Evolutionary conservation across 108 stramenopile genomes (phyloP).

Genomic region (Craspedostauros australis): DNA sequence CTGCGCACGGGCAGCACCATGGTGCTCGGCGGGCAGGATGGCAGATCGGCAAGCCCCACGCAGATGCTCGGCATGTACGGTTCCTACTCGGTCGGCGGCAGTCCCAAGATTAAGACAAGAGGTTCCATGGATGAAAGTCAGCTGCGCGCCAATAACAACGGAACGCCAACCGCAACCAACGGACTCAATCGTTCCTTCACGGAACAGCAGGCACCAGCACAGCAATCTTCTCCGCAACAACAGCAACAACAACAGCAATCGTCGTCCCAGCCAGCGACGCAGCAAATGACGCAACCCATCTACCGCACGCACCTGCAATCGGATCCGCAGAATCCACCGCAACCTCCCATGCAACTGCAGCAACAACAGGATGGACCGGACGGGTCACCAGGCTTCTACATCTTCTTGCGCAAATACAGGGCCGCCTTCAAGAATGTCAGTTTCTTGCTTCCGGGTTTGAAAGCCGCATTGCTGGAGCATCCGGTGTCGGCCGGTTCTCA

Average conservation of each 20-base stretch:
- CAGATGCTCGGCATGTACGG: constrained; percentile 40
- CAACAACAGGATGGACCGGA: constrained; percentile 3
- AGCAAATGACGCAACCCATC: neutral
- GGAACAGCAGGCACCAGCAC: neutral
- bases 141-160: constrained; percentile 16
- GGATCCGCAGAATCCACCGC: neutral
- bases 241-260: neutral
- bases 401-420: constrained; percentile 40
- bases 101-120: constrained; percentile 11
- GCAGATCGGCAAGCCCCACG: constrained; percentile 30
- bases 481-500: too few relatives aligned
- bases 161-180: constrained; percentile 1
- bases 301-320: neutral
- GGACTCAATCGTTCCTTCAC: constrained; percentile 6
- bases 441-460: constrained; percentile 69
- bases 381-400: constrained; percentile 31
- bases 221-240: neutral
- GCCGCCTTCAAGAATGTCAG: constrained; percentile 49
- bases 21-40: constrained; percentile 27
- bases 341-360: too few relatives aligned
- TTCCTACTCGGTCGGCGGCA: constrained; percentile 24
- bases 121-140: constrained; percentile 27
- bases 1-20: constrained; percentile 24
- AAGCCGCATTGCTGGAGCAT: constrained; percentile 25
- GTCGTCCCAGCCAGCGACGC: too few relatives aligned